Evolutionary conservation across 2,329 filamentous ascomycete species (phyloP).

Genomic region (Pseudocercospora fijiensis): DNA sequence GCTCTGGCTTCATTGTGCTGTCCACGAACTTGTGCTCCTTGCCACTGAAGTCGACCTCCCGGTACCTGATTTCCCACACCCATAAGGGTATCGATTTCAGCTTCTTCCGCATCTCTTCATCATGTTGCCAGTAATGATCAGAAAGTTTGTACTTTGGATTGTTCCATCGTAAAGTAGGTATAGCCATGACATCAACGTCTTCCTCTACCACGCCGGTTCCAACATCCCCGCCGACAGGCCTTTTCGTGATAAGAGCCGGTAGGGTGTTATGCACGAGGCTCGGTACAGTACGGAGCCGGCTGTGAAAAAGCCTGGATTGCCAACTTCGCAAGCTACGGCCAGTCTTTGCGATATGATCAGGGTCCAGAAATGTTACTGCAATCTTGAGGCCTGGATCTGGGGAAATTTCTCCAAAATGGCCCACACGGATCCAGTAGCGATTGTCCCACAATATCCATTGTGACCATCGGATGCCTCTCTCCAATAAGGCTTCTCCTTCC

Average conservation of each 20-base stretch:
- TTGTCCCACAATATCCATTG: conserved; percentile 54
- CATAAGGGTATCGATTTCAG: neutral
- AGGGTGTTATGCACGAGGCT: neutral
- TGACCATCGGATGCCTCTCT: conserved; percentile 13
- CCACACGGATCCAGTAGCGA: conserved; percentile 56
- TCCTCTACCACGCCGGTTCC: neutral
- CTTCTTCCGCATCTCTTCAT: neutral
- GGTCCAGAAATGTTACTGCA: conserved; percentile 1
- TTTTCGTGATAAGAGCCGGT: neutral
- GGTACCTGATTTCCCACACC: neutral
- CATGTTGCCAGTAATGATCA: neutral
- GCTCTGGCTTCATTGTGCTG: neutral
- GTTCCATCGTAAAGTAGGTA: conserved; percentile 18
- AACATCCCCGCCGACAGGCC: neutral
- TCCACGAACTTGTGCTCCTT: neutral
- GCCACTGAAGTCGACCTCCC: neutral
- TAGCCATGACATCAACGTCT: conserved; percentile 1
- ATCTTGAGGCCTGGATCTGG: conserved; percentile 4
- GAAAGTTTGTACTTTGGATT: neutral
- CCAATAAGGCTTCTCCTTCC: neutral
- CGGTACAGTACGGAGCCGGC: neutral
- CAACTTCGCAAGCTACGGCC: neutral
- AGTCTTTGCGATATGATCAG: neutral
- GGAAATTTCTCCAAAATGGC: conserved; percentile 1
- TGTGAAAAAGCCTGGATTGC: neutral